phyloP scores from a whole-genome alignment of 1,284 basidiomycete species.

The Ganoderma resinaceum region DNA sequence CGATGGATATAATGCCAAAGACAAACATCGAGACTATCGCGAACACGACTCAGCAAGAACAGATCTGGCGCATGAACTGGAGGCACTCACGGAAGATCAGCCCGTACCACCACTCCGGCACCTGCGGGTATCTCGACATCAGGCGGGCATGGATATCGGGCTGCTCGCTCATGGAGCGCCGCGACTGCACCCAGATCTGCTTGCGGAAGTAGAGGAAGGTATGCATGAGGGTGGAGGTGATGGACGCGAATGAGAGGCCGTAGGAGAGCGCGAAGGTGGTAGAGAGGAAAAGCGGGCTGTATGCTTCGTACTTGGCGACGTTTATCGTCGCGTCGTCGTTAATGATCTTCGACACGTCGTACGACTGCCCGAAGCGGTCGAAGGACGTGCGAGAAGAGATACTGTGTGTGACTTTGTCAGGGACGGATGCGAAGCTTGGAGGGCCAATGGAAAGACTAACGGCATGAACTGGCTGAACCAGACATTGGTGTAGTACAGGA shows the following conservation, averaged over 20 bases:
- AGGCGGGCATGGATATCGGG: conserved; percentile 88
- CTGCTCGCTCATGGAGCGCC: conserved; percentile 72
- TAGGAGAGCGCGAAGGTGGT: conserved; percentile 71
- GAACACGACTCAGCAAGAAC: not conserved
- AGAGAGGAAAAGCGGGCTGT: conserved; percentile 73
- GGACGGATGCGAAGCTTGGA: not conserved
- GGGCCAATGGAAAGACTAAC: conserved; percentile 38
- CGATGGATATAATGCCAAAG: conserved; percentile 72
- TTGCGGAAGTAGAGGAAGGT: conserved; percentile 85
- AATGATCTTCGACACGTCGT: conserved; percentile 64
- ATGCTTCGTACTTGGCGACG: conserved; percentile 56
- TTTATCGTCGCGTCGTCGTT: conserved; percentile 60
- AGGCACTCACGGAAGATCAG: conserved; percentile 47
- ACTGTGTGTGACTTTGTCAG: conserved; percentile 29
- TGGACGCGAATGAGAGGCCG: conserved; percentile 67
- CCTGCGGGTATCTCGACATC: conserved; percentile 76
- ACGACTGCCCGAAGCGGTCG: conserved; percentile 61
- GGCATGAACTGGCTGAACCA: conserved; percentile 51
- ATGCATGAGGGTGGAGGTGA: conserved; percentile 71
- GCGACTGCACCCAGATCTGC: conserved; percentile 72
- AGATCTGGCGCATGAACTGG: not conserved
- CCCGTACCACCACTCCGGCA: conserved; percentile 80
- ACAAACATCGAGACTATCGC: conserved; percentile 54
- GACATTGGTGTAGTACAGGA: conserved; percentile 57
- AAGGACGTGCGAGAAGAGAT: conserved; percentile 65